Evolutionary conservation across 176 grass and related monocot genomes (phyloP), one percentile per base, ranked within the genome.

Genomic region (Lolium multiflorum): DNA sequence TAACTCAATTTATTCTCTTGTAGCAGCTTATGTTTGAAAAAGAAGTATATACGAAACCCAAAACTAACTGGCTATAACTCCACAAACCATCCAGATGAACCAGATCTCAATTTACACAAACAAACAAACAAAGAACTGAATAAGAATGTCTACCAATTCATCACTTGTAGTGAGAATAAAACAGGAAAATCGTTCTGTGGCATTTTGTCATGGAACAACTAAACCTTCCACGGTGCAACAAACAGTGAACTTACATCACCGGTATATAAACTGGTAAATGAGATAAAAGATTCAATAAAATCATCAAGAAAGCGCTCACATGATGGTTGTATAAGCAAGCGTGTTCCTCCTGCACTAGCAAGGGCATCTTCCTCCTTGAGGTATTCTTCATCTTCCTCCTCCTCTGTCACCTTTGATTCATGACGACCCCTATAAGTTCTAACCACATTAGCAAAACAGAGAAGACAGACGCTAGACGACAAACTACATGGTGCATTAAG

Each of bases 301-400:
- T 69, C 60, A 78, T 78, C 62, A 78, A 69, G 70, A 35, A 57
- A 82, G 64, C 35, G 22, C 84, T 87, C 77, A 94, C 92, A 94
- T 75, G 93, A 95, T 88, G 93, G 93, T 72, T 95, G 93, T 68
- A 83, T 67, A 63, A 92, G 31, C 54, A 95, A 88, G 64, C 93
- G 90, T 7, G 93, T 95, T 22, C 93, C 93, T 25, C 90, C 93
- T 51, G 93, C 49, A 79, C 87, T 90, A 86, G 77, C 38, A 61
- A 92, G 44, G 8, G 93, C 85, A 92, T 92, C 93, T 90, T 95
- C 93, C 85, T 95, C 93, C 82, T 95, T 95, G 70, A 95, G 90
- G 73, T 92, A 92, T 79, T 80, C 93, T 75, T 95, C 93, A 73
- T 95, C 93, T 84, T 92, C 93, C 84, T 95, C 93, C 74, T 95